Conservation (phyloP, 2,329 filamentous ascomycete species). For the Calcarisporium arbuscula region DNA sequence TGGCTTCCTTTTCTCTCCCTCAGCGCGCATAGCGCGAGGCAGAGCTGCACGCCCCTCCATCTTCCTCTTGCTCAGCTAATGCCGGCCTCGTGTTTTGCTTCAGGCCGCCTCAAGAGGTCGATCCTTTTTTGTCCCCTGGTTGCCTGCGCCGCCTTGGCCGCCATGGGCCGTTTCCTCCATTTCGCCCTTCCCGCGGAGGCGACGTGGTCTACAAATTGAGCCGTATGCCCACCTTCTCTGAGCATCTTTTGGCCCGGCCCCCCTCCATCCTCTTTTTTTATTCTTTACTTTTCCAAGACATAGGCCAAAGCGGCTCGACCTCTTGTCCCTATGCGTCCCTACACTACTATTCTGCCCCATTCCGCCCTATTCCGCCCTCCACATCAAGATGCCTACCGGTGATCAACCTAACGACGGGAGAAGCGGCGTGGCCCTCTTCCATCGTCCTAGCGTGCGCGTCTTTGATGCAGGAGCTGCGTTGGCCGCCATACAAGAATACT, state of each 20-base stretch:
- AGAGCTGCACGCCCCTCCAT: not conserved
- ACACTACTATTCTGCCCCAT: constrained; percentile 2
- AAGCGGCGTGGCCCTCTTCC: constrained; percentile 2
- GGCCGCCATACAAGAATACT: constrained; percentile 3
- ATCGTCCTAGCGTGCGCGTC: constrained; percentile 1
- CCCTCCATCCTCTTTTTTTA: constrained; percentile 1
- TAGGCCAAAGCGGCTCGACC: too few species aligned
- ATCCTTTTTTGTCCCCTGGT: too few species aligned
- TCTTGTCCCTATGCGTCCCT: not conserved
- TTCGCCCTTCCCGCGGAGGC: too few species aligned
- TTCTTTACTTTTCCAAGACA: constrained; percentile 1
- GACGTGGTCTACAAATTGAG: too few species aligned
- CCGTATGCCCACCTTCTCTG: too few species aligned
- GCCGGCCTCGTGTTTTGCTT: not conserved
- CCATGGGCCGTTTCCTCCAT: too few species aligned
- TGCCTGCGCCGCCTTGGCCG: too few species aligned
- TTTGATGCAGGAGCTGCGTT: constrained; percentile 4
- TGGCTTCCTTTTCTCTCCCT: too few species aligned
- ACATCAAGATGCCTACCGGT: too few species aligned
- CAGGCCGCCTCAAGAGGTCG: not conserved
- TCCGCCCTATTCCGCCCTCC: too few species aligned
- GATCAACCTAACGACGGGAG: too few species aligned
- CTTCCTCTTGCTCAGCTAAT: not conserved
- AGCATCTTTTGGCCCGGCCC: too few species aligned
- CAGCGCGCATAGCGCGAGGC: not conserved